These are phyloP conservation scores for Rhodotorula sp. DNA, from an alignment of 1,284 basidiomycete species.

Conservation along the genomic window DNA sequence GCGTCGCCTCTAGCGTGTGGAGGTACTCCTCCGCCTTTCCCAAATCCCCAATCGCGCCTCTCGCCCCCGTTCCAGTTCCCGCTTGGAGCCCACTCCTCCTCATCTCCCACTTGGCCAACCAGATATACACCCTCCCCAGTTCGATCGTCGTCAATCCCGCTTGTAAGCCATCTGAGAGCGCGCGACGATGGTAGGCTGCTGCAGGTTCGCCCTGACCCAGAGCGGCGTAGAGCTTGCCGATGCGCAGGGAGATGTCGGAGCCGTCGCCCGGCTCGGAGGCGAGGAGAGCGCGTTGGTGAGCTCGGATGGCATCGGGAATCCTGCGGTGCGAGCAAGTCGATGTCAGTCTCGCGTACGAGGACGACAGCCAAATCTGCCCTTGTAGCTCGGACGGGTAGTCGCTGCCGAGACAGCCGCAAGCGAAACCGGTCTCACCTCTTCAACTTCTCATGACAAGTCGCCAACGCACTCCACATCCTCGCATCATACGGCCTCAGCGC, in stretches of 20 bases:
- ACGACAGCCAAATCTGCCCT: not conserved
- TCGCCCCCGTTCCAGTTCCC: not conserved
- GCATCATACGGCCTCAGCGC: conserved; percentile 92
- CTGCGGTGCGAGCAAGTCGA: conserved; percentile 51
- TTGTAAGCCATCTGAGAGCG: conserved; percentile 32
- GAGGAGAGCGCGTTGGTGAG: conserved; percentile 81
- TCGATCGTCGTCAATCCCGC: conserved; percentile 22
- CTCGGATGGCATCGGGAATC: conserved; percentile 79
- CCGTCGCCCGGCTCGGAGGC: conserved; percentile 78
- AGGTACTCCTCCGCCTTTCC: conserved; percentile 37
- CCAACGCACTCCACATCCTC: conserved; percentile 92
- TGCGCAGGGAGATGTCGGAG: conserved; percentile 62
- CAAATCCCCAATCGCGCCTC: conserved; percentile 30
- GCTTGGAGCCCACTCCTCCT: conserved; percentile 13
- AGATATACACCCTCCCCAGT: conserved; percentile 30
- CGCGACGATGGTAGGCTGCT: conserved; percentile 40
- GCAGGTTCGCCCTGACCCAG: conserved; percentile 67
- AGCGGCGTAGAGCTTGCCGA: conserved; percentile 71
- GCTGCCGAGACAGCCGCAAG: not conserved
- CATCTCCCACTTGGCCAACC: conserved; percentile 42
- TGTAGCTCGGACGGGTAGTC: not conserved
- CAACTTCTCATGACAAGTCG: conserved; percentile 88
- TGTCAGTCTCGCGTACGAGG: not conserved
- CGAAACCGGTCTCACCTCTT: conserved; percentile 57
- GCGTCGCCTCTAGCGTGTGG: conserved; percentile 12